Evolutionary conservation across 805 yeast genomes (phyloP).

Genomic region (Wickerhamomyces xylosicus): DNA sequence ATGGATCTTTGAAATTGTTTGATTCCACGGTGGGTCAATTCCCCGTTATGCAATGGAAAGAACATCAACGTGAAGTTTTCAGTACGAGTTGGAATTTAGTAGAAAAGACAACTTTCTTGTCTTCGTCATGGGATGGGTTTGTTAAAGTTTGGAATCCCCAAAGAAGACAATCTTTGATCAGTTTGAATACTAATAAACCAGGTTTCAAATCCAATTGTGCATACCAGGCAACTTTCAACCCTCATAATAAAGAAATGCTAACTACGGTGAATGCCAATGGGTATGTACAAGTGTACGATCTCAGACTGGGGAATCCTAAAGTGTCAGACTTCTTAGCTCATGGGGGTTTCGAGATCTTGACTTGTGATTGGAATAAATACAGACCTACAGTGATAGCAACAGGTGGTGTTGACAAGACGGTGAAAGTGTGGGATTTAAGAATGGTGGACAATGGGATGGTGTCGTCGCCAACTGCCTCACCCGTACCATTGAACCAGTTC

Average conservation of each 20-base stretch:
- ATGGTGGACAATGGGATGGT: conserved; percentile 38
- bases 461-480: conserved; percentile 34
- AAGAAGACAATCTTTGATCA: conserved; percentile 43
- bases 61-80: conserved; percentile 70
- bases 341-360: conserved; percentile 68
- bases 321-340: conserved; percentile 57
- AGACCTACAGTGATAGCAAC: conserved; percentile 71
- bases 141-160: conserved; percentile 71
- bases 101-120: conserved; percentile 56
- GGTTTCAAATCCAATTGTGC: conserved; percentile 41
- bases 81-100: conserved; percentile 65
- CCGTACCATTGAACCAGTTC: conserved; percentile 66
- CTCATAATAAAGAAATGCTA: conserved; percentile 66
- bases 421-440: conserved; percentile 83
- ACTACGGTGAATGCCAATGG: conserved; percentile 70
- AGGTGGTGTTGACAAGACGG: conserved; percentile 83
- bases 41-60: conserved; percentile 68
- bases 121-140: conserved; percentile 90
- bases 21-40: conserved; percentile 58
- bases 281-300: conserved; percentile 73
- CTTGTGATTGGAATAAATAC: conserved; percentile 89
- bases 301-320: conserved; percentile 55
- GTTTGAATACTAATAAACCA: conserved; percentile 32
- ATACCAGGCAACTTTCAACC: conserved; percentile 75
- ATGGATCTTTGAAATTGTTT: conserved; percentile 76